Evolutionary conservation across 352 stramenopile genomes (phyloP), one percentile per base, ranked within the genome.

Genomic region (Globisporangium takayamanum): DNA sequence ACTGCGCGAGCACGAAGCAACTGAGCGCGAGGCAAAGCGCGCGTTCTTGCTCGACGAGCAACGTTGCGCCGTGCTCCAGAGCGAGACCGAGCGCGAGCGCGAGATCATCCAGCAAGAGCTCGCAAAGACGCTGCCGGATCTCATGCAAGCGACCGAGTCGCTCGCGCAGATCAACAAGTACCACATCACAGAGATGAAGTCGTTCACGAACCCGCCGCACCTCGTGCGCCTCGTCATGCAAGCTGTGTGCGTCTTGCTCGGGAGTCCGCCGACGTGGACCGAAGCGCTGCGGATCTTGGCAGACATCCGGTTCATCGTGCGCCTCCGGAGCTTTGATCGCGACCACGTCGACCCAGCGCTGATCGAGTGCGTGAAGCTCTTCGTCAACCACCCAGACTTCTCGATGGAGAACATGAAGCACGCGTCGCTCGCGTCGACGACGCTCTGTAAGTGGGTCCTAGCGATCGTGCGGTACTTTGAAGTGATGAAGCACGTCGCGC

Each of bases 101-200:
- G 67, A 72, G 1, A 56, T 63, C 10, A 87, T 91, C 50, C 70
- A 88, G 57, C 57, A 55, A 2, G 78, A 88, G 47, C 55, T 91
- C 25, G 71, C 77, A 8, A 76, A 88, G 39, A 88, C 66, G 3
- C 69, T 91, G 1, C 80, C 80, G 0, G 76, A 91, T 8, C 60
- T 91, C 0, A 53, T 72, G 10, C 69, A 75, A 36, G 80, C 80
- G 1, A 91, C 73, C 0, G 72, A 80, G 36, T 77, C 80, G 44
- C 62, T 91, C 1, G 73, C 74, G 12, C 78, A 87, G 50, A 91
- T 91, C 60, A 87, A 87, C 66, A 91, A 89, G 56, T 69, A 86
- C 50, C 78, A 89, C 49, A 91, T 90, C 53, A 84, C 80, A 14
- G 80, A 90, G 57, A 84, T 90, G 74, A 88, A 88, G 57, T 88